A percentile compares a stretch with the other conserved stretches of the same genome.
phyloP scores from a whole-genome alignment of 2,329 filamentous ascomycete species.

The Penicillium sp. region DNA sequence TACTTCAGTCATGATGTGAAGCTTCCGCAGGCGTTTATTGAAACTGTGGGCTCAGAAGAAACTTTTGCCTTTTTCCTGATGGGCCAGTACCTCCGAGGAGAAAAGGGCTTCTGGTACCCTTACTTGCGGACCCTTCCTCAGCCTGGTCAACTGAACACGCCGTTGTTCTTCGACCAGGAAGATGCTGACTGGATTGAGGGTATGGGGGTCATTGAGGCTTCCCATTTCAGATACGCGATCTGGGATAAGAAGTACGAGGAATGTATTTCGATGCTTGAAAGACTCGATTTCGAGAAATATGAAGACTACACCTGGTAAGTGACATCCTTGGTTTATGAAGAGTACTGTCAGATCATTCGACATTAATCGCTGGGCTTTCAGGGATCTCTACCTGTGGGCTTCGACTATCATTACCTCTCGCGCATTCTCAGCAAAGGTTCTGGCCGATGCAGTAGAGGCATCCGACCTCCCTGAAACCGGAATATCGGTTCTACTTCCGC shows the following conservation, averaged over 20 bases:
- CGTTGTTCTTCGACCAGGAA: slow-evolving; percentile 62
- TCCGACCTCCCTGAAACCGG: slow-evolving; percentile 52
- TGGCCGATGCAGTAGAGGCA: slow-evolving; percentile 35
- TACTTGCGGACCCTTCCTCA: slow-evolving; percentile 67
- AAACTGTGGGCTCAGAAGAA: slow-evolving; percentile 55
- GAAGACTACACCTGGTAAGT: slow-evolving; percentile 41
- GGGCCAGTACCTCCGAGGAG: slow-evolving; percentile 61
- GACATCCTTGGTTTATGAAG: not conserved
- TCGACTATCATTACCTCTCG: slow-evolving; percentile 45
- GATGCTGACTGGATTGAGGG: slow-evolving; percentile 54
- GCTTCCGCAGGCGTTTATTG: slow-evolving; percentile 54
- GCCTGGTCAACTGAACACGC: slow-evolving; percentile 59
- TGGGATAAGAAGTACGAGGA: slow-evolving; percentile 41
- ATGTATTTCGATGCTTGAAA: slow-evolving; percentile 30
- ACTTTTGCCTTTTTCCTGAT: slow-evolving; percentile 67
- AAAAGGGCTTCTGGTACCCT: slow-evolving; percentile 63
- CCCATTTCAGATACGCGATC: slow-evolving; percentile 32
- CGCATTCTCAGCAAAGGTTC: slow-evolving; percentile 45
- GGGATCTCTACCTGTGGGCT: slow-evolving; percentile 48
- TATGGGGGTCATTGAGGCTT: slow-evolving; percentile 34
- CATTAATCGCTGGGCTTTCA: slow-evolving; percentile 18
- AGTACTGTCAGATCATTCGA: not conserved
- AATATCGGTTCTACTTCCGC: slow-evolving; percentile 67
- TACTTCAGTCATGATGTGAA: slow-evolving; percentile 34
- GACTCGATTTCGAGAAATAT: slow-evolving; percentile 28